Evolutionary conservation across 2,329 filamentous ascomycete species (phyloP), one percentile per base, ranked within the genome.

Genomic region (Diaporthe citrichinensis): DNA sequence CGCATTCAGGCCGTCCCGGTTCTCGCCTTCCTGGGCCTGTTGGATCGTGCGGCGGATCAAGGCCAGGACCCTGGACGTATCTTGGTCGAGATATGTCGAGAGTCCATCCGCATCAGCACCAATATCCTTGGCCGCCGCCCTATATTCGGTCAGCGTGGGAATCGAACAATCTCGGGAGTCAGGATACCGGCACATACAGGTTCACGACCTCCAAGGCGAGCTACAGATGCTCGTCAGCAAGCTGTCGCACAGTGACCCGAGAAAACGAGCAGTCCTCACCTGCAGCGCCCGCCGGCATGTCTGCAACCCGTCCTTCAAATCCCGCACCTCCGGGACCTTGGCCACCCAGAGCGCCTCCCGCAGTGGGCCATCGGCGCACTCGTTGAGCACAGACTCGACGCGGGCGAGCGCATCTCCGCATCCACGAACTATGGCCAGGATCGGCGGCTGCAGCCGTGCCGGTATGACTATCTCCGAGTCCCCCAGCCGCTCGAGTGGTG

Each of bases 361-460:
- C 15, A 65, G n/a, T 14, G 68, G 39, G 23, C 61, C 71, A 12
- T 73, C 69, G 10, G 46, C 65, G 36, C 57, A 74, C 15, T 65
- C 65, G 17, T 51, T 31, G 17, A 74, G 73, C 44, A 74, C 67
- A 31, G 41, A 36, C 25, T 76, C 72, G 46, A 76, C 68, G 17
- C 72, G 74, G 62, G 72, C 65, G 25, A 76, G 72, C 55, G 73
- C 74, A 49, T 74, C 72, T 55, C 74, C 72, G 36, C 74, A 76
- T 12, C 72, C 49, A 31, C 71, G 65, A 23, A 76, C 62, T n/a
- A 76, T 41, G 15, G 73, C 62, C 25, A 71, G 20, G n/a, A 71
- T 71, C 6, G 74, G 72, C 20, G 62, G 61, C 20, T 74, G 74
- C 23, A 76, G 65, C 5, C 31, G 57, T 12, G 62, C 36, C 4